Conservation (phyloP, 306 rosid genomes). For the Trifolium pratense region DNA sequence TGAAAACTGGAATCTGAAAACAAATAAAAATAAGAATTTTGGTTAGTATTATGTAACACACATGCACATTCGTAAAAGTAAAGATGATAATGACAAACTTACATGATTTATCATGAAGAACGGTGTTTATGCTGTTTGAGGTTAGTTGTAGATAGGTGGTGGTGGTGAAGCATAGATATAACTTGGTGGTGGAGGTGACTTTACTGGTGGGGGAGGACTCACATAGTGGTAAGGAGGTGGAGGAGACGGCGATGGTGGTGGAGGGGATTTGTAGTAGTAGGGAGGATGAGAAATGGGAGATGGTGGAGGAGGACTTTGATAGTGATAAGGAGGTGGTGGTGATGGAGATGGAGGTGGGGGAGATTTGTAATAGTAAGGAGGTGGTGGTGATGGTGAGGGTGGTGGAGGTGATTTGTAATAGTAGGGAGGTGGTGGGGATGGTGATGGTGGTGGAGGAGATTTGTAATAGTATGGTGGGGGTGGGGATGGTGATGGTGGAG, state of each 20-base stretch:
- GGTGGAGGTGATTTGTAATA: conserved; percentile 54
- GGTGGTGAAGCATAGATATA: conserved; percentile 73
- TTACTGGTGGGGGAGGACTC: conserved; percentile 61
- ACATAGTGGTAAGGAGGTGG: conserved; percentile 65
- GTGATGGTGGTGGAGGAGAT: conserved; percentile 49
- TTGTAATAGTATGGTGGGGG: conserved; percentile 10
- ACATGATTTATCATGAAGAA: conserved; percentile 57
- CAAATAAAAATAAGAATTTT: background rate
- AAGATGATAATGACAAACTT: conserved; percentile 37
- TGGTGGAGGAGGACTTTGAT: conserved; percentile 63
- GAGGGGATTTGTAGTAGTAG: conserved; percentile 63
- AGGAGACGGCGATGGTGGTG: conserved; percentile 65
- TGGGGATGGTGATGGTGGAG: conserved; percentile 7
- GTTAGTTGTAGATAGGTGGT: conserved; percentile 61
- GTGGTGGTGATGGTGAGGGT: conserved; percentile 44
- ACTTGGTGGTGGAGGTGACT: conserved; percentile 55
- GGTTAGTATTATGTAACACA: background rate
- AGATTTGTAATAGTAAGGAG: conserved; percentile 51
- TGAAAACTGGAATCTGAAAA: conserved; percentile 68
- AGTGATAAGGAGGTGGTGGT: conserved; percentile 54
- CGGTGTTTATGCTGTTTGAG: background rate
- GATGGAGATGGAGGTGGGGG: conserved; percentile 55
- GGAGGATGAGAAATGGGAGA: conserved; percentile 49
- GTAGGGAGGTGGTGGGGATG: conserved; percentile 46
- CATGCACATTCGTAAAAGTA: background rate